Evolutionary conservation across 352 stramenopile species (phyloP).

Genomic region (Phytophthora niederhauseri): DNA sequence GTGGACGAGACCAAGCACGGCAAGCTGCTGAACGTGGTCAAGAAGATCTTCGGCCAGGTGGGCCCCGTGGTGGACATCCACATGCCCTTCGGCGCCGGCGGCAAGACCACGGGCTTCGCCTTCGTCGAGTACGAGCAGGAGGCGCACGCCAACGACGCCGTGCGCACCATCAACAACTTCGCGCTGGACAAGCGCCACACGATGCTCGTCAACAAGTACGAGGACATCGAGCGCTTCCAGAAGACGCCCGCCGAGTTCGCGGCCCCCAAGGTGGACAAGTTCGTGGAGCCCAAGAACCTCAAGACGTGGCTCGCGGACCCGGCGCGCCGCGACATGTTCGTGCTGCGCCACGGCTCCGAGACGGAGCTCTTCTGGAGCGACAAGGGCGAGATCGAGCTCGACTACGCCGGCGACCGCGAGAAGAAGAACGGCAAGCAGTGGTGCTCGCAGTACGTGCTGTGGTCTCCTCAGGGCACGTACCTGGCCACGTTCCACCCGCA

Average conservation of each 20-base stretch:
- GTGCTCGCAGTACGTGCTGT: slow-evolving; percentile 98
- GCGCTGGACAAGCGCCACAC: slow-evolving; percentile 98
- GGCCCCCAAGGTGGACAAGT: slow-evolving; percentile 82
- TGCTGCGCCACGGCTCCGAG: slow-evolving; percentile 94
- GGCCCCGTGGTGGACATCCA: slow-evolving; percentile 76
- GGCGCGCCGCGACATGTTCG: slow-evolving; percentile 94
- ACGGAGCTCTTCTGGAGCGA: slow-evolving; percentile 97
- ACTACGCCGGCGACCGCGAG: slow-evolving; percentile 96
- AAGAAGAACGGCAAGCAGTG: slow-evolving; percentile 96
- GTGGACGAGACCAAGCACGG: slow-evolving; percentile 80
- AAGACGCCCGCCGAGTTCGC: slow-evolving; percentile 80
- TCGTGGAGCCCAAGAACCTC: slow-evolving; percentile 93
- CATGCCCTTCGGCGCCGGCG: slow-evolving; percentile 70
- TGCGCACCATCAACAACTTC: slow-evolving; percentile 89
- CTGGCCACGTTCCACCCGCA: slow-evolving; percentile 98
- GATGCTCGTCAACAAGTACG: slow-evolving; percentile 94
- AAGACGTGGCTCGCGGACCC: slow-evolving; percentile 94
- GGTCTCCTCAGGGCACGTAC: slow-evolving; percentile 97
- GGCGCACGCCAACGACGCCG: slow-evolving; percentile 73
- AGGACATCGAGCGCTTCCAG: slow-evolving; percentile 85
- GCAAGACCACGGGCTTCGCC: slow-evolving; percentile 76
- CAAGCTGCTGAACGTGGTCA: slow-evolving; percentile 86
- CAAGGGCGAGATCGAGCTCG: slow-evolving; percentile 86
- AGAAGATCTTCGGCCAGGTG: slow-evolving; percentile 89
- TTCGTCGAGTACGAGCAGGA: slow-evolving; percentile 87